Evolutionary conservation across 2,329 filamentous ascomycete genomes (phyloP).

Genomic region (Zasmidium angulare): DNA sequence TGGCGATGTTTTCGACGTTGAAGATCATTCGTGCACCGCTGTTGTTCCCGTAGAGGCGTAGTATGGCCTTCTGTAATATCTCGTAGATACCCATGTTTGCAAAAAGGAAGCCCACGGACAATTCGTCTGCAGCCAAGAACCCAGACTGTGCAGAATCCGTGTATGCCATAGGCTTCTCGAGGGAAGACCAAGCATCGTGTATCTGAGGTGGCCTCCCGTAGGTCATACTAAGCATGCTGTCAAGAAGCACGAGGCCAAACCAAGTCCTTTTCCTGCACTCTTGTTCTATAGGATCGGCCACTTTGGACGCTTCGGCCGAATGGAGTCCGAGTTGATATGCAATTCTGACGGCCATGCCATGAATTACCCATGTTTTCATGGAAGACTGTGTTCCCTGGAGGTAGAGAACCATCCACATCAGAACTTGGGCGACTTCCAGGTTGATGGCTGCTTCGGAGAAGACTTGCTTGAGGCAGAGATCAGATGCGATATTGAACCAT

Average conservation of each 20-base stretch:
- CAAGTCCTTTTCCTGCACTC: slow-evolving; percentile 7
- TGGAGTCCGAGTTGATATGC: slow-evolving; percentile 12
- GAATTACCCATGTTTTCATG: slow-evolving; percentile 1
- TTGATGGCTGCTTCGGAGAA: slow-evolving; percentile 5
- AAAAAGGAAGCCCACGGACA: slow-evolving; percentile 1
- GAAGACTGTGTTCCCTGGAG: slow-evolving; percentile 12
- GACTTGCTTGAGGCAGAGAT: slow-evolving; percentile 8
- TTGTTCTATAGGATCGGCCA: slow-evolving; percentile 6
- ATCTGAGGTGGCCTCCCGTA: slow-evolving; percentile 6
- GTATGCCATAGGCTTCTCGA: slow-evolving; percentile 2
- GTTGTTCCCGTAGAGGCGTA: slow-evolving; percentile 9
- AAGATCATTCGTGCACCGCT: slow-evolving; percentile 4
- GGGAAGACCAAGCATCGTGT: neutral
- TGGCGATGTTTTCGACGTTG: slow-evolving; percentile 6
- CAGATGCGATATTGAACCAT: slow-evolving; percentile 6
- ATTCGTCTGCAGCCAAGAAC: slow-evolving; percentile 2
- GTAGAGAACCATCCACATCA: slow-evolving; percentile 7
- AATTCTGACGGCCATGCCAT: slow-evolving; percentile 4
- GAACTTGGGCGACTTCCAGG: slow-evolving; percentile 8
- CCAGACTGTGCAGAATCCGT: slow-evolving; percentile 4
- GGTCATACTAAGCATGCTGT: slow-evolving; percentile 10
- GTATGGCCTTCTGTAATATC: neutral
- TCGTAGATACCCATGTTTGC: slow-evolving; percentile 9
- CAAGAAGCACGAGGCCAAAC: slow-evolving; percentile 5
- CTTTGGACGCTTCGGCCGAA: slow-evolving; percentile 8